A percentile compares a stretch with the other conserved stretches of the same genome.
phyloP scores from a whole-genome alignment of 1,139 yeast genomes.

The Debaryomyces robertsiae region DNA sequence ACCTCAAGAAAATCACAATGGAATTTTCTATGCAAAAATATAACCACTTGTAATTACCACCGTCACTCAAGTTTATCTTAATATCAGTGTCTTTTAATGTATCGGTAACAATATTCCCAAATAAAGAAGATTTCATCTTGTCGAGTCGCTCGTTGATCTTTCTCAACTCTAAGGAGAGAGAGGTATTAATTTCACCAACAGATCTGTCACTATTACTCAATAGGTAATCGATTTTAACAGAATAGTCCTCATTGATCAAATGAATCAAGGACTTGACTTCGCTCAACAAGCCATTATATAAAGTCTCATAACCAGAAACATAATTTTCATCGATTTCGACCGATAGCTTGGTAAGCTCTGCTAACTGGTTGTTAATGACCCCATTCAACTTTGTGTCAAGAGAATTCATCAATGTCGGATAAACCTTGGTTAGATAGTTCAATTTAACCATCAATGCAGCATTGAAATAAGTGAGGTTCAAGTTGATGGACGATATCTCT shows the following conservation, averaged over 20 bases:
- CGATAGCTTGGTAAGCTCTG: slow-evolving; percentile 26
- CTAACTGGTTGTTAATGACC: slow-evolving; percentile 27
- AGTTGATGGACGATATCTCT: slow-evolving; percentile 12
- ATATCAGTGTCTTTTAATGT: slow-evolving; percentile 22
- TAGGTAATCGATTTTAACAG: slow-evolving; percentile 62
- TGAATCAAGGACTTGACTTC: slow-evolving; percentile 44
- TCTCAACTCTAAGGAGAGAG: slow-evolving; percentile 70
- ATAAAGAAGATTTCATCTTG: slow-evolving; percentile 44
- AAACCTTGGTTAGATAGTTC: slow-evolving; percentile 30
- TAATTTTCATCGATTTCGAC: slow-evolving; percentile 37
- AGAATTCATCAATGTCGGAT: slow-evolving; percentile 31
- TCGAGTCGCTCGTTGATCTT: slow-evolving; percentile 72
- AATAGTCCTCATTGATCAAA: slow-evolving; percentile 44
- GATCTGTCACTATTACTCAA: slow-evolving; percentile 74
- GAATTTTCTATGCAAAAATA: slow-evolving; percentile 44
- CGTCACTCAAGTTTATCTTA: slow-evolving; percentile 27
- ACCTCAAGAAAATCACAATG: slow-evolving; percentile 67
- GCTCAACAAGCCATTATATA: slow-evolving; percentile 35
- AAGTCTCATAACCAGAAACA: slow-evolving; percentile 38
- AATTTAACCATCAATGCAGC: slow-evolving; percentile 23
- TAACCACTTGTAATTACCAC: slow-evolving; percentile 33
- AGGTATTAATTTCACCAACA: slow-evolving; percentile 81
- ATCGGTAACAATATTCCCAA: slow-evolving; percentile 30
- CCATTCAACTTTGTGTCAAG: slow-evolving; percentile 23
- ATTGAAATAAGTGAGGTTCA: slow-evolving; percentile 17